Percentiles rank a stretch among this genome's conserved stretches.
Evolutionary conservation across 148 eudicot species (phyloP).

Genomic region (Vaccinium darrowii): DNA sequence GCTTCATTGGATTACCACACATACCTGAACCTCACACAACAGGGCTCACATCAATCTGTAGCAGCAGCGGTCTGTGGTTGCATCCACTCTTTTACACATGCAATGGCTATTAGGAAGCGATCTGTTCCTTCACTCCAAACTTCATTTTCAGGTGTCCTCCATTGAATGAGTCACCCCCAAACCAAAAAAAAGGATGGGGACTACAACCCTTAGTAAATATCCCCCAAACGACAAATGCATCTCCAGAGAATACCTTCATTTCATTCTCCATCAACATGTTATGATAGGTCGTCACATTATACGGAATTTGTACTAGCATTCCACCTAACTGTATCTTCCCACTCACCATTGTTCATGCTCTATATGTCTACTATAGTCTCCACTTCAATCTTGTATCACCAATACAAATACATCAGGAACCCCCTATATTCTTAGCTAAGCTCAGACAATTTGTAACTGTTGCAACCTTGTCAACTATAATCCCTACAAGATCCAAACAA

Average conservation of each 20-base stretch:
- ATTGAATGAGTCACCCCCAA: not conserved
- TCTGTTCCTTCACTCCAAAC: not conserved
- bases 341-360: not conserved
- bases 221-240: not conserved
- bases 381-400: not conserved
- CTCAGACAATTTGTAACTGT: not conserved
- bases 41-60: not conserved
- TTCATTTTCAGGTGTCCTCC: not conserved
- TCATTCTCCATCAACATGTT: not conserved
- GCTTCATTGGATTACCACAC: not conserved
- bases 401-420: not conserved
- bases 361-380: not conserved
- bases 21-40: not conserved
- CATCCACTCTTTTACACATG: not conserved
- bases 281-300: not conserved
- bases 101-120: not conserved
- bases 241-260: not conserved
- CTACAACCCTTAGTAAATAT: not conserved
- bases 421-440: not conserved
- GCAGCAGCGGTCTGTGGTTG: not conserved
- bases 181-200: not conserved
- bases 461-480: not conserved
- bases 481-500: not conserved
- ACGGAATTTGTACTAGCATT: not conserved
- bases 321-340: not conserved